A percentile compares a stretch with the other conserved stretches of the same genome.
Conservation (phyloP, 306 rosid genomes). For the Corylus americana region DNA sequence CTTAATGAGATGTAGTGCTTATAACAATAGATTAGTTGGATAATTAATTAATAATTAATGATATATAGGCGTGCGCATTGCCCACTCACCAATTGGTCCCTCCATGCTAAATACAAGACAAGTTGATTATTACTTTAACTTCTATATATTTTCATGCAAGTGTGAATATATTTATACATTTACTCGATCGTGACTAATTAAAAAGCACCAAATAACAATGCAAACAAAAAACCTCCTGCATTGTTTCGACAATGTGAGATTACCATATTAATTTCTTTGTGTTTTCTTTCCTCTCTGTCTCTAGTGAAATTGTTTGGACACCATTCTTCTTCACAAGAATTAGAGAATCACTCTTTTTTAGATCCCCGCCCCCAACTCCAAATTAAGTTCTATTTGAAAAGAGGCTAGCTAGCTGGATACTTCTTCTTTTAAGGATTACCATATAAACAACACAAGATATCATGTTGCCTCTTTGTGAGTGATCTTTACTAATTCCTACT, state of each 20-base stretch:
- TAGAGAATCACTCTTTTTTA: neutral
- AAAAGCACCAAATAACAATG: neutral
- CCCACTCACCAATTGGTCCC: neutral
- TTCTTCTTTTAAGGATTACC: neutral
- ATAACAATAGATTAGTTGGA: neutral
- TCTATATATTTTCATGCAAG: neutral
- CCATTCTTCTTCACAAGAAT: neutral
- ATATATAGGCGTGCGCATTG: too few relatives aligned
- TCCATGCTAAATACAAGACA: too few relatives aligned
- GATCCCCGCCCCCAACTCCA: too few relatives aligned
- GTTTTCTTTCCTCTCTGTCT: neutral
- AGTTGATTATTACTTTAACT: neutral
- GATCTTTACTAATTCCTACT: neutral
- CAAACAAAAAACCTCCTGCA: neutral
- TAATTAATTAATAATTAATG: too few relatives aligned
- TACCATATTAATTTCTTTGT: too few relatives aligned
- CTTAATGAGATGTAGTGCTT: neutral
- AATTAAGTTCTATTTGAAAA: neutral
- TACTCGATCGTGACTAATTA: neutral
- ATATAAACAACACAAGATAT: neutral
- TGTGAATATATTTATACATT: neutral
- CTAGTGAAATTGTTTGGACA: neutral
- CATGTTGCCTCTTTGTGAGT: neutral
- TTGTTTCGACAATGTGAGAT: too few relatives aligned
- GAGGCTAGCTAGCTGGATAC: neutral